Conservation (phyloP, 495 filamentous ascomycete genomes). For the Penicillium samsonianum region DNA sequence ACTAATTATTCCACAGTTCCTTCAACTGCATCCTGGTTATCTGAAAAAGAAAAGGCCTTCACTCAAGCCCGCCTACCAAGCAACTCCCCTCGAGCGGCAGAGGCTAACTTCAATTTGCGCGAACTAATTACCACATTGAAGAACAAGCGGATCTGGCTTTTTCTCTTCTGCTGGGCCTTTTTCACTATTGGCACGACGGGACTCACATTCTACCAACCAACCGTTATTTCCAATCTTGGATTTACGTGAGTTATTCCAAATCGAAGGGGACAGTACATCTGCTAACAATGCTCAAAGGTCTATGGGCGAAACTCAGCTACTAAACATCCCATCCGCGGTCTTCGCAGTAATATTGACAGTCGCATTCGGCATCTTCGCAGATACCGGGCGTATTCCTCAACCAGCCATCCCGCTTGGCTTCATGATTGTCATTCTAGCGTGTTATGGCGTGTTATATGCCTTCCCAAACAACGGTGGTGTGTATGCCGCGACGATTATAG, state of each 20-base stretch:
- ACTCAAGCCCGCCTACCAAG: not conserved
- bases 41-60: not conserved
- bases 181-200: not conserved
- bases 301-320: not conserved
- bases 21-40: not conserved
- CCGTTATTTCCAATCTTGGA: not conserved
- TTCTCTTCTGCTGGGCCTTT: not conserved
- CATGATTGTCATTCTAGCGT: not conserved
- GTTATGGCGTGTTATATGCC: not conserved
- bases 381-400: not conserved
- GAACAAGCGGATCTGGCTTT: not conserved
- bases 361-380: not conserved
- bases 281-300: not conserved
- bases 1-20: not conserved
- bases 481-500: not conserved
- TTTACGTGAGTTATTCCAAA: not conserved
- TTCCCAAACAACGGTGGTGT: not conserved
- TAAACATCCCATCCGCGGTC: not conserved
- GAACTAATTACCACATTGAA: not conserved
- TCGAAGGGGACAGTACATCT: not conserved
- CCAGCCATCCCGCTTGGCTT: not conserved
- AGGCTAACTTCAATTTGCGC: not conserved
- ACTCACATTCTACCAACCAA: not conserved
- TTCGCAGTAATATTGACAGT: not conserved
- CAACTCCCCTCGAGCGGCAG: not conserved